Evolutionary conservation across 345 rosid species (phyloP).

Genomic region (Pseudoturritis turrita): DNA sequence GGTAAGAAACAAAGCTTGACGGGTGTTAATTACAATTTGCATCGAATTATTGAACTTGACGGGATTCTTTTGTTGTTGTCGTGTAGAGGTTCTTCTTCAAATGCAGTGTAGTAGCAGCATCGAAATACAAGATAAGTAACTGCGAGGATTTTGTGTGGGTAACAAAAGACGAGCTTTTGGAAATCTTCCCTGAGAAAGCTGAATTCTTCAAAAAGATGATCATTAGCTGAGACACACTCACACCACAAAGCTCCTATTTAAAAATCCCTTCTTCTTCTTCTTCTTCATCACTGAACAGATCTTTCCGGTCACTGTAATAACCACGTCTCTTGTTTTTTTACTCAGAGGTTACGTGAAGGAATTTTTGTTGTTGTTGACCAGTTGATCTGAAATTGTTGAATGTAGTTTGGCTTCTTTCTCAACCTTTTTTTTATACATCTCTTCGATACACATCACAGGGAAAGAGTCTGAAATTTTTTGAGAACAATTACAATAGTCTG

Average conservation of each 20-base stretch:
- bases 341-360: not conserved
- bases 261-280: not conserved
- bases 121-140: slow-evolving; percentile 57
- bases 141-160: slow-evolving; percentile 86
- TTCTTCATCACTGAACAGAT: not conserved
- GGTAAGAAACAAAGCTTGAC: slow-evolving; percentile 37
- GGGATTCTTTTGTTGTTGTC: not conserved
- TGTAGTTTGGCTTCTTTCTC: slow-evolving; percentile 50
- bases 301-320: not conserved
- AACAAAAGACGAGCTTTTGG: slow-evolving; percentile 86
- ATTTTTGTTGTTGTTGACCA: not conserved
- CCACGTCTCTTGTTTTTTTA: slow-evolving; percentile 13
- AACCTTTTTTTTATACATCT: slow-evolving; percentile 22
- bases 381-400: slow-evolving; percentile 63
- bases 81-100: slow-evolving; percentile 85
- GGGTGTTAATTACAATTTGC: not conserved
- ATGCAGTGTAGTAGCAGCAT: slow-evolving; percentile 81
- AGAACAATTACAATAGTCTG: too few relatives aligned
- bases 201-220: slow-evolving; percentile 78
- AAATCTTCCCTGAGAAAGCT: slow-evolving; percentile 77
- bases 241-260: not conserved
- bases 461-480: too few relatives aligned
- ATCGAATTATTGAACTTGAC: not conserved
- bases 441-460: not conserved
- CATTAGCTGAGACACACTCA: slow-evolving; percentile 48